Evolutionary conservation across 1,284 basidiomycete genomes (phyloP), one percentile per base, ranked within the genome.

Genomic region (Trichosporon coremiiforme): DNA sequence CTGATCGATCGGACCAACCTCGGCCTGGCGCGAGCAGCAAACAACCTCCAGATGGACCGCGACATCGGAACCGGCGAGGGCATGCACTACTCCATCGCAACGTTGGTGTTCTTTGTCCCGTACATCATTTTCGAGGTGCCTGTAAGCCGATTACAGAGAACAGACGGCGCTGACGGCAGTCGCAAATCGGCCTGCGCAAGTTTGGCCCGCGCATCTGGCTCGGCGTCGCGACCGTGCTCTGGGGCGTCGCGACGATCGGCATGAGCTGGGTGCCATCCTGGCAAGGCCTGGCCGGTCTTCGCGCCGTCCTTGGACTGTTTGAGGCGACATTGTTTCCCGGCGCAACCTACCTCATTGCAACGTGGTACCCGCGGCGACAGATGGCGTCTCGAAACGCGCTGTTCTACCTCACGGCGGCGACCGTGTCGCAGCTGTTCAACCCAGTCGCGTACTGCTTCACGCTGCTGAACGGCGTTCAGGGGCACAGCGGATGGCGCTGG

Each of bases 361-460:
- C 77, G 29, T 86, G 70, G 85, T 86, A 86, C 76, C 82, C 83
- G 2, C 82, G 85, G n/a, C 77, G 79, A 66, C 82, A 85, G 73
- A 82, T 83, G 64, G 83, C 84, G 65, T 73, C 33, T n/a, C 73
- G 75, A 50, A 66, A 68, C 72, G 77, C 81, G 2, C 72, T 75
- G 41, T 85, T 85, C 78, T 85, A 85, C 78, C 77, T 84, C 36
- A 64, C 66, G 62, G 69, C 71, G 17, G 70, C 68, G 66, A 74
- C 73, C 69, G 47, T 68, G n/a, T 72, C 69, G 9, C 62, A 66
- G 4, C 53, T 68, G 15, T 60, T 55, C 25, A 47, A 68, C 50
- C 69, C 65, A 0, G 20, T 72, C 29, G 73, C 63, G 15, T 71
- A 70, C 57, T 36, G 38, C 41, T 60, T 73, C 29, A 64, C 72